Evolutionary conservation across 1,284 basidiomycete species (phyloP), one percentile per base, ranked within the genome.

Genomic region (Somion occarium): DNA sequence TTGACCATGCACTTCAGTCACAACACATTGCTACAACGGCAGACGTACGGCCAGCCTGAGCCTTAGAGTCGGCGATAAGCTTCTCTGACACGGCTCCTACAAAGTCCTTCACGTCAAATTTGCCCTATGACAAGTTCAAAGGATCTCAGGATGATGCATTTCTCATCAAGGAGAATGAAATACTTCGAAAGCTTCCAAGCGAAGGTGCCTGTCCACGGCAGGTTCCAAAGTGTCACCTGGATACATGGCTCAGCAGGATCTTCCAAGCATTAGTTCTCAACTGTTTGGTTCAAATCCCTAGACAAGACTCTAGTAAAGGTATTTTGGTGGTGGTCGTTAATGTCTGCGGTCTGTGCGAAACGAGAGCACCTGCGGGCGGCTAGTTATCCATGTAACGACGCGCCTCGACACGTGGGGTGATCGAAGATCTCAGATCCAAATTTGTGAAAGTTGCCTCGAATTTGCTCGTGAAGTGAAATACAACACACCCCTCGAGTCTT

Each of bases 81-180:
- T 83, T 90, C 69, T 96, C 93, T 15, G 91, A 93, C 48, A 94
- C 76, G 5, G 82, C 79, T 20, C 85, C 84, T 47, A 98, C 79
- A 60, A 97, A 95, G 56, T 96, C 93, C 57, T 92, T 91, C 48
- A 92, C 85, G 64, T 93, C 88, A 69, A 97, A 98, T 69, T 92
- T 89, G 55, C 88, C 88, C 89, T 93, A 60, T 7, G 25, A 25
- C 5, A 18, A 12, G 9, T 24, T 39, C 38, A 39, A 3, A 39
- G 39, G 47, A 46, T 19, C 20, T 19, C 42, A 30, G 30, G 9
- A 37, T 12, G 4, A 18, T 34, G 30, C 30, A 34, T 7, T 34
- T 7, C 30, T 7, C 15, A 34, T 34, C 13, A 1, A 37, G 37
- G 42, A 38, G 34, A 22, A 48, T 5, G 11, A 38, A 38, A 18